Percentiles rank a stretch among this genome's conserved stretches.
These are phyloP conservation scores for Crithidia bombi DNA, from an alignment of 208 protist species.

Conservation along the genomic window DNA sequence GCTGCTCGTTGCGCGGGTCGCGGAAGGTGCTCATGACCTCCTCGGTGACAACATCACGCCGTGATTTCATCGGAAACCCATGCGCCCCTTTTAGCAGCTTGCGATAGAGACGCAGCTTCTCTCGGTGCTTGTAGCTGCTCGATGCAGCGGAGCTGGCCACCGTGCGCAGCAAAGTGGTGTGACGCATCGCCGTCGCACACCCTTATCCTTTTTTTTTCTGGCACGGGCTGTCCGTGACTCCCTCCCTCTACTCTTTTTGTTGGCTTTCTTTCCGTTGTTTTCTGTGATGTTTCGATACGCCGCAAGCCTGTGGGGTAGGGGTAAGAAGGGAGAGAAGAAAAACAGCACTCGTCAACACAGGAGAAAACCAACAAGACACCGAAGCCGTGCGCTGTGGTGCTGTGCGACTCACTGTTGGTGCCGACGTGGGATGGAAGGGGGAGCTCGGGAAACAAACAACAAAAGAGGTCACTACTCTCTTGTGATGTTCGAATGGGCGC, in stretches of 20 bases:
- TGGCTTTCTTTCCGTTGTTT: not conserved
- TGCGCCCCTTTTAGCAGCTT: constrained; percentile 72
- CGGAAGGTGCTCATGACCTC: constrained; percentile 79
- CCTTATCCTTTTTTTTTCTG: not conserved
- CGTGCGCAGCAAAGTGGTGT: not conserved
- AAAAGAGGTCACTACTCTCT: no score
- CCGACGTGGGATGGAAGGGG: no score
- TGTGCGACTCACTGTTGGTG: no score
- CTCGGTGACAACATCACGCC: constrained; percentile 81
- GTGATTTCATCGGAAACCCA: constrained; percentile 77
- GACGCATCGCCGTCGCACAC: constrained; percentile 13
- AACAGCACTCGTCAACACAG: no score
- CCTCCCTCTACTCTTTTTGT: not conserved
- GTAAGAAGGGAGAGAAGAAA: no score
- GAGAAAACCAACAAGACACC: no score
- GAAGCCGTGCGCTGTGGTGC: no score
- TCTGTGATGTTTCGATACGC: not conserved
- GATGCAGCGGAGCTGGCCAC: constrained; percentile 11
- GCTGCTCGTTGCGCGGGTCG: constrained; percentile 53
- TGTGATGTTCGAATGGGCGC: no score
- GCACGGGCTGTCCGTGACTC: not conserved
- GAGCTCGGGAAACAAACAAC: no score
- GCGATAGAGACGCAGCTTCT: constrained; percentile 82
- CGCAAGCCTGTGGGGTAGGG: no score
- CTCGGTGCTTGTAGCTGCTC: constrained; percentile 53